Conservation (phyloP, 2,329 filamentous ascomycete species). For the Diaporthe citriasiana region DNA sequence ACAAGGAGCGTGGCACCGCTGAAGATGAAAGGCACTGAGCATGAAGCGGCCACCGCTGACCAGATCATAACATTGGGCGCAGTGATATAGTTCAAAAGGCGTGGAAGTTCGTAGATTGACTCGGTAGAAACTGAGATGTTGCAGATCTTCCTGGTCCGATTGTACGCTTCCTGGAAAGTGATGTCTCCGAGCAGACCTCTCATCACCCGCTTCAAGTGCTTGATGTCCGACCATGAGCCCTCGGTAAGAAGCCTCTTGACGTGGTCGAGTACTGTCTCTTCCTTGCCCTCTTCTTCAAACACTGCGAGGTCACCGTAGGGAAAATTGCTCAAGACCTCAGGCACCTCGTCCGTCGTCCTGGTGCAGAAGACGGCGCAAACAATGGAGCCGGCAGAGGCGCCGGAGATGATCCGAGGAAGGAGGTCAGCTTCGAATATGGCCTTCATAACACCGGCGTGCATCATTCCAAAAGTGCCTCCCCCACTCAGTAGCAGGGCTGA, state of each 20-base stretch:
- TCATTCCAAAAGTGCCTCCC: conserved; percentile 92
- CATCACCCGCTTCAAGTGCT: conserved; percentile 86
- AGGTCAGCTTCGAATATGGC: conserved; percentile 81
- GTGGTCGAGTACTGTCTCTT: conserved; percentile 77
- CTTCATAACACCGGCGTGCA: conserved; percentile 90
- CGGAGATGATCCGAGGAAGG: conserved; percentile 88
- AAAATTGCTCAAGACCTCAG: conserved; percentile 76
- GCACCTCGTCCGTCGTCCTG: conserved; percentile 83
- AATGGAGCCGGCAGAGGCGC: conserved; percentile 89
- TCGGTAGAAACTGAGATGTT: conserved; percentile 95
- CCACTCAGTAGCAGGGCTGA: conserved; percentile 87
- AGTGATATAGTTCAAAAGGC: conserved; percentile 92
- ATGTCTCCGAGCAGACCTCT: conserved; percentile 84
- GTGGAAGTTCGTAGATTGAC: conserved; percentile 87
- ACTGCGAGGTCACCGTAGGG: conserved; percentile 85
- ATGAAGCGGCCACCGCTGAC: conserved; percentile 96
- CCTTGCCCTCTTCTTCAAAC: conserved; percentile 74
- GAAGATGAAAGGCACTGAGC: conserved; percentile 91
- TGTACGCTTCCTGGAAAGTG: conserved; percentile 96
- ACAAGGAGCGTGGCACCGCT: conserved; percentile 82
- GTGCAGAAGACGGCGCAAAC: conserved; percentile 86
- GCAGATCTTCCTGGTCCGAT: conserved; percentile 89
- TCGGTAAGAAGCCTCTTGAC: conserved; percentile 82
- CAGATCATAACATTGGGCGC: conserved; percentile 95
- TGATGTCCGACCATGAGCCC: conserved; percentile 87